A percentile compares a stretch with the other conserved stretches of the same genome.
Evolutionary conservation across 345 rosid species (phyloP).

Genomic region (Punica granatum): DNA sequence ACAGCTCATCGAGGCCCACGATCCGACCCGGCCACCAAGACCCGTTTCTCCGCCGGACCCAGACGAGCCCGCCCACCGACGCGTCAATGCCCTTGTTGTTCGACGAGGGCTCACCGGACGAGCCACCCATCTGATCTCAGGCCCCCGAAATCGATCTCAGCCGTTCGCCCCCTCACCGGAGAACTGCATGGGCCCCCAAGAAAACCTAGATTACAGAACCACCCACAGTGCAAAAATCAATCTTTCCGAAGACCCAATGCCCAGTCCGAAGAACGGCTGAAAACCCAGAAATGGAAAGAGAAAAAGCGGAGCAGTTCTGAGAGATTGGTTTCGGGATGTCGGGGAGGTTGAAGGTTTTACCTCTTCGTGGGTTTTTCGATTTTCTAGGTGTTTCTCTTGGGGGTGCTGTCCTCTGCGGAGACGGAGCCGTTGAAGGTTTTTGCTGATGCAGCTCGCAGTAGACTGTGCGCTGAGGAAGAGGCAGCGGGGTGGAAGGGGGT

Average conservation of each 20-base stretch:
- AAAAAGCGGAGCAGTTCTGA: not conserved
- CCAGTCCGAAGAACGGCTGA: not conserved
- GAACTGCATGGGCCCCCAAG: conserved; percentile 3
- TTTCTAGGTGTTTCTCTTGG: too few relatives aligned
- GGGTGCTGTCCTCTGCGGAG: not conserved
- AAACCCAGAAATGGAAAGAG: not conserved
- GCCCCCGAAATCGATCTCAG: conserved; percentile 10
- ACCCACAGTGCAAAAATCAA: not conserved
- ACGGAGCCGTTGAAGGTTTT: conserved; percentile 2
- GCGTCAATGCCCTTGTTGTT: conserved; percentile 52
- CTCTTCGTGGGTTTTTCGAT: not conserved
- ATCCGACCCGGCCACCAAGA: conserved; percentile 99
- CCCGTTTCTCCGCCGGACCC: conserved; percentile 97
- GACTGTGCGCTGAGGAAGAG: not conserved
- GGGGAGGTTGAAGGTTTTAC: not conserved
- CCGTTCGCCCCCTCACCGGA: conserved; percentile 5
- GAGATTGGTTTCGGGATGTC: not conserved
- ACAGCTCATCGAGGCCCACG: conserved; percentile 61
- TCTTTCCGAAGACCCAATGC: not conserved
- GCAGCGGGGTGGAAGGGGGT: not conserved
- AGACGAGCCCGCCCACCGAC: conserved; percentile 85
- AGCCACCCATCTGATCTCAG: conserved; percentile 55
- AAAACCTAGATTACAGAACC: not conserved
- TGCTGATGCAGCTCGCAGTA: conserved; percentile 1
- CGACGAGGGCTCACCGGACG: conserved; percentile 40